A percentile compares a stretch with the other conserved stretches of the same genome.
These are phyloP conservation scores for Pythium angustatum DNA, from an alignment of 352 stramenopile species.

Conservation along the genomic window DNA sequence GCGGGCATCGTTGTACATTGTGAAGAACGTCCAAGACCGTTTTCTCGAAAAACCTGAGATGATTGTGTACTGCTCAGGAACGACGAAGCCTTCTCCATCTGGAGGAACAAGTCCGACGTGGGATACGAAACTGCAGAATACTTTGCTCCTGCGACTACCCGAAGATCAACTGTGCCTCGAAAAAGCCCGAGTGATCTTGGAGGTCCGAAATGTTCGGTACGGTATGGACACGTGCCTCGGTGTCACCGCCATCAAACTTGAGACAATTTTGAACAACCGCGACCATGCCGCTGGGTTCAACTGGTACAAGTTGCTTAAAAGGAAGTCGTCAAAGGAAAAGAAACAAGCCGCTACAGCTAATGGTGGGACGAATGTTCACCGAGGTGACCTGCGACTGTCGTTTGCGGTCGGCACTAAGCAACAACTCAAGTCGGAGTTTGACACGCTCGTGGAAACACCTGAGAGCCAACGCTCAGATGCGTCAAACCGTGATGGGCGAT, in stretches of 20 bases:
- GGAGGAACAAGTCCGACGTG: conserved; percentile 75
- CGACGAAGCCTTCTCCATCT: conserved; percentile 76
- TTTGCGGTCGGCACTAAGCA: conserved; percentile 87
- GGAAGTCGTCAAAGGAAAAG: conserved; percentile 69
- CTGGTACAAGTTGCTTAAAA: conserved; percentile 86
- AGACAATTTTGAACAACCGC: conserved; percentile 76
- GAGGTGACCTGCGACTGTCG: conserved; percentile 72
- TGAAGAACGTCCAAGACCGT: conserved; percentile 81
- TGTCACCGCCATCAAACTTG: conserved; percentile 78
- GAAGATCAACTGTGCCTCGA: conserved; percentile 59
- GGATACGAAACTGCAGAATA: conserved; percentile 78
- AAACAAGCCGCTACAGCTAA: conserved; percentile 30
- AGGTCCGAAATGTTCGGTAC: conserved; percentile 84
- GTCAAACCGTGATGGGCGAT: conserved; percentile 9
- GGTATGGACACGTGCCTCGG: conserved; percentile 85
- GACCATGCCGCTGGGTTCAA: conserved; percentile 82
- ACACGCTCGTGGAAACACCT: conserved; percentile 36
- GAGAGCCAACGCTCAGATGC: conserved; percentile 29
- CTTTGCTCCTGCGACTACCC: conserved; percentile 71
- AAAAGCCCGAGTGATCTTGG: conserved; percentile 79
- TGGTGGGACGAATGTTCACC: conserved; percentile 59
- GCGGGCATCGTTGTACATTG: conserved; percentile 72
- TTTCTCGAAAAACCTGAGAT: conserved; percentile 81
- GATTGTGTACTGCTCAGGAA: conserved; percentile 70
- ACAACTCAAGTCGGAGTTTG: conserved; percentile 67